Conservation (phyloP, 176 grass and related monocot species). For the Zea luxurians region DNA sequence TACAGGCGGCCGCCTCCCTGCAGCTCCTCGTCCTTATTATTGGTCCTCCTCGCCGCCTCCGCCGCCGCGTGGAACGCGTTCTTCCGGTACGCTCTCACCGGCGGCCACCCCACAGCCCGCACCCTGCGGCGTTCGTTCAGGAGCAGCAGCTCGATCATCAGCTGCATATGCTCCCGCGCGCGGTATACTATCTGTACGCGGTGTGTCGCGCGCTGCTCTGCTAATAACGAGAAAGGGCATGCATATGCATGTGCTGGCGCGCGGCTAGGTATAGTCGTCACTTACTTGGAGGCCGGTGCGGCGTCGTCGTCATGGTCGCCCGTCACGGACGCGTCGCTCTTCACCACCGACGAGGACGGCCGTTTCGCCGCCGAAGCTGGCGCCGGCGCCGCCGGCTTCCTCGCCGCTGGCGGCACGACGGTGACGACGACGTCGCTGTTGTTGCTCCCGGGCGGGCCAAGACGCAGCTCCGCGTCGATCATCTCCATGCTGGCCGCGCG, state of each 20-base stretch:
- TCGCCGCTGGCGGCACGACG: background rate
- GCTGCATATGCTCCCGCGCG: too few species aligned
- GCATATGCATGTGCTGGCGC: background rate
- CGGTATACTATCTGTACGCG: too few species aligned
- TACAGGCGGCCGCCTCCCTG: constrained; percentile 24
- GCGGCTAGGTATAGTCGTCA: background rate
- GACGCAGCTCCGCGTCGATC: constrained; percentile 66
- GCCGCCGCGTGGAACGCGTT: constrained; percentile 41
- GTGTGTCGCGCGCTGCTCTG: too few species aligned
- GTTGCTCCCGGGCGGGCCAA: constrained; percentile 42
- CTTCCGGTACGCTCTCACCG: constrained; percentile 59
- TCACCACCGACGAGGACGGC: constrained; percentile 16
- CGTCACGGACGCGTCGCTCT: constrained; percentile 42
- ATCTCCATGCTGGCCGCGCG: constrained; percentile 33
- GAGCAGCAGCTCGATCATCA: too few species aligned
- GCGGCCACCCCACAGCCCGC: constrained; percentile 77
- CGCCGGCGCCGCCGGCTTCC: too few species aligned
- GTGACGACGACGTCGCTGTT: background rate
- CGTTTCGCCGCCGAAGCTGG: background rate
- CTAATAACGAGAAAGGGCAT: background rate
- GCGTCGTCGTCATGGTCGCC: constrained; percentile 15
- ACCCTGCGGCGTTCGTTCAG: constrained; percentile 33
- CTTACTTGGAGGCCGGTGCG: constrained; percentile 64
- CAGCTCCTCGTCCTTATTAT: background rate
- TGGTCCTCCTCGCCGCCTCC: background rate